These are phyloP conservation scores for Fusarium annulatum DNA, from an alignment of 2,329 filamentous ascomycete genomes.

Conservation along the genomic window DNA sequence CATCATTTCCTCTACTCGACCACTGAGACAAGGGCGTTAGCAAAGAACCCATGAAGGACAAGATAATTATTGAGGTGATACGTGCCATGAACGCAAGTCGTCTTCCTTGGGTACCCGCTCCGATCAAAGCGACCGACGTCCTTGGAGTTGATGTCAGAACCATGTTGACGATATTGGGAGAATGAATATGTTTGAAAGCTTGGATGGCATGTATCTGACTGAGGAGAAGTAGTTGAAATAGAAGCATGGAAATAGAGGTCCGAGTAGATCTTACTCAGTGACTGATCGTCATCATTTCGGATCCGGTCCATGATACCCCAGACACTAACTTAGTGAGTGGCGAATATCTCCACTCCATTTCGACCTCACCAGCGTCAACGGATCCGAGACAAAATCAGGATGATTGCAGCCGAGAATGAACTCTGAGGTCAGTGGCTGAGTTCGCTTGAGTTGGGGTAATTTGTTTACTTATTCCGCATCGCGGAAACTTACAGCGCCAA, in stretches of 20 bases:
- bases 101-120: constrained; percentile 48
- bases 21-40: constrained; percentile 32
- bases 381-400: constrained; percentile 21
- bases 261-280: neutral
- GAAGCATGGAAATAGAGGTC: neutral
- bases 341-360: constrained; percentile 7
- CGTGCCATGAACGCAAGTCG: constrained; percentile 48
- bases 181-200: neutral
- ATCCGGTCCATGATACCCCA: constrained; percentile 12
- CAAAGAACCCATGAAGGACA: accelerated
- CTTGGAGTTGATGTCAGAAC: constrained; percentile 18
- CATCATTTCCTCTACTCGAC: constrained; percentile 46
- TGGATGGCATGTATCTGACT: accelerated
- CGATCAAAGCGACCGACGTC: constrained; percentile 42
- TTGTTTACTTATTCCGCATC: neutral
- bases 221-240: neutral
- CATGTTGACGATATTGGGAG: constrained; percentile 7
- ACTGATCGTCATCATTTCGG: constrained; percentile 14
- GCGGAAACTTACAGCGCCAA: neutral
- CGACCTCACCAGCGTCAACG: neutral
- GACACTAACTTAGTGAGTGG: neutral
- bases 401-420: neutral
- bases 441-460: neutral
- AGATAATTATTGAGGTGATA: neutral
- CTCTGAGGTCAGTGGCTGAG: constrained; percentile 4